These are phyloP conservation scores for Sophora flavescens DNA, from an alignment of 306 rosid genomes.

Conservation along the genomic window DNA sequence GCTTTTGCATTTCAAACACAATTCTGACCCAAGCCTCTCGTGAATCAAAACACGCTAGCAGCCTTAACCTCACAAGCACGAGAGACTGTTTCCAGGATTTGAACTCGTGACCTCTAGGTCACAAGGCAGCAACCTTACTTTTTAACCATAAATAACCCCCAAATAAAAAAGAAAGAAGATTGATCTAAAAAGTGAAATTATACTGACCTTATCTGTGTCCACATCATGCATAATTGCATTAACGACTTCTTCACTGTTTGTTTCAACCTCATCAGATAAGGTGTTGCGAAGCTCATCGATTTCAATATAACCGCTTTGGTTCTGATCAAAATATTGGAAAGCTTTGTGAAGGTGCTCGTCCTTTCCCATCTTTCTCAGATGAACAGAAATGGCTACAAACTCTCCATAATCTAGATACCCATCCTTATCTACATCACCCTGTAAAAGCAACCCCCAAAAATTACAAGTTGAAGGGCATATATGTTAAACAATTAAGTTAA, in stretches of 20 bases:
- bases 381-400: constrained; percentile 90
- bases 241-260: constrained; percentile 75
- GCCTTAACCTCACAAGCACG: too few species aligned
- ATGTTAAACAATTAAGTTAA: neutral
- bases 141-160: neutral
- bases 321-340: constrained; percentile 81
- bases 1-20: too few species aligned
- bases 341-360: constrained; percentile 89
- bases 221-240: constrained; percentile 86
- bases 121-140: neutral
- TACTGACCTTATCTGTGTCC: constrained; percentile 92
- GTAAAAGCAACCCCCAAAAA: constrained; percentile 49
- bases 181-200: constrained; percentile 6
- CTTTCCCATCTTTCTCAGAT: constrained; percentile 78
- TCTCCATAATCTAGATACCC: constrained; percentile 88
- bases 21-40: too few species aligned
- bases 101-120: too few species aligned
- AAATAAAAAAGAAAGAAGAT: neutral
- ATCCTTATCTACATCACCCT: constrained; percentile 93
- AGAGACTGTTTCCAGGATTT: too few species aligned
- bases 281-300: constrained; percentile 78
- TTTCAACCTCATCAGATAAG: constrained; percentile 68
- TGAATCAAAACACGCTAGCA: too few species aligned
- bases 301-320: constrained; percentile 77
- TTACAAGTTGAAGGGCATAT: constrained; percentile 33